A percentile compares a stretch with the other conserved stretches of the same genome.
Conservation (phyloP, 345 rosid species). For the Euphorbia tirucalli region DNA sequence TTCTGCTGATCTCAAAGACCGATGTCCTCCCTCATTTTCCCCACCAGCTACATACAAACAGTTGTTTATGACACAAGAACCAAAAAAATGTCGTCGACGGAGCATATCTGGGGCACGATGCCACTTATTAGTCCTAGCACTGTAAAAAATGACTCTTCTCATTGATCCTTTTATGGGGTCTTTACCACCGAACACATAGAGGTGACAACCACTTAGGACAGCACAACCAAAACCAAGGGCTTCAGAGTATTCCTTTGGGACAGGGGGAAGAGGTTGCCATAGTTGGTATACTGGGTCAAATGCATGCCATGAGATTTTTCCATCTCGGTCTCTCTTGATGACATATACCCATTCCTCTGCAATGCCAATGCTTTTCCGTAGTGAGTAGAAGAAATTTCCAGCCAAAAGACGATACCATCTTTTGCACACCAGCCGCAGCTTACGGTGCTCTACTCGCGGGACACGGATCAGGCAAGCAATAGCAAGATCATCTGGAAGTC, state of each 20-base stretch:
- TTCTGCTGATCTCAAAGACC: conserved; percentile 65
- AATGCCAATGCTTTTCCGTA: conserved; percentile 59
- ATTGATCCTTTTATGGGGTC: conserved; percentile 69
- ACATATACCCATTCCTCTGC: conserved; percentile 79
- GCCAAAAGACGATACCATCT: conserved; percentile 68
- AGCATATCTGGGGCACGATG: conserved; percentile 83
- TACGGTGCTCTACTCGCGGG: conserved; percentile 61
- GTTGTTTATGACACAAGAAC: conserved; percentile 77
- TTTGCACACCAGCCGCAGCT: conserved; percentile 70
- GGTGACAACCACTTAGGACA: conserved; percentile 73
- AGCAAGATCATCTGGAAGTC: conserved; percentile 81
- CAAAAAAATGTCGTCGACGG: conserved; percentile 65
- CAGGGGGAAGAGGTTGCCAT: conserved; percentile 76
- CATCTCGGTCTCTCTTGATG: conserved; percentile 67
- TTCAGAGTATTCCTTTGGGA: conserved; percentile 70
- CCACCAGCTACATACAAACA: conserved; percentile 78
- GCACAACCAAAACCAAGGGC: conserved; percentile 80
- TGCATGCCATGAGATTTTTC: conserved; percentile 79
- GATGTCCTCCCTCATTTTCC: conserved; percentile 66
- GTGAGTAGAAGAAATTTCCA: conserved; percentile 67
- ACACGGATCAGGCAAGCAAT: conserved; percentile 78
- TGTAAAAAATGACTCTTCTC: conserved; percentile 70
- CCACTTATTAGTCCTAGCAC: conserved; percentile 76
- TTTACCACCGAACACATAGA: conserved; percentile 77
- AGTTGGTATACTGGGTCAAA: conserved; percentile 72